Percentiles rank a stretch among this genome's conserved stretches.
Conservation (phyloP, 2,329 filamentous ascomycete species). For the Hypoxylon sp. region DNA sequence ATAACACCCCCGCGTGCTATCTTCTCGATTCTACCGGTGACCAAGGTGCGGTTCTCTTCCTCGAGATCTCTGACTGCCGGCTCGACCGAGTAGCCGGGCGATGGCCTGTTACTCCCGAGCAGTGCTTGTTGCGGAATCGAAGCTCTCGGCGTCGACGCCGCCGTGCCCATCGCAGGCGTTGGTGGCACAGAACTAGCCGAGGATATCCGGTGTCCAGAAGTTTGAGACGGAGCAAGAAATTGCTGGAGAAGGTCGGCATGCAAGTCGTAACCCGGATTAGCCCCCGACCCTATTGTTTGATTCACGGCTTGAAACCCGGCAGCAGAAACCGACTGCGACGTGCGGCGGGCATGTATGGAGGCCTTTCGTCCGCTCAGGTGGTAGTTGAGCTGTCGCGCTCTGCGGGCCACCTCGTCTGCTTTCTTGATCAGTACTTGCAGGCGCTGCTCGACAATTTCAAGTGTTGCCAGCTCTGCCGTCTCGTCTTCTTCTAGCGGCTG, state of each 20-base stretch:
- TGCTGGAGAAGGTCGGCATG: conserved; percentile 65
- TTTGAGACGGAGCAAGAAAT: conserved; percentile 50
- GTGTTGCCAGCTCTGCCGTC: conserved; percentile 80
- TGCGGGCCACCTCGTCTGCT: conserved; percentile 73
- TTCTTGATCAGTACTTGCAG: conserved; percentile 79
- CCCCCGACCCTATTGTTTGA: conserved; percentile 41
- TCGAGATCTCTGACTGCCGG: conserved; percentile 43
- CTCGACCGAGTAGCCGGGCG: conserved; percentile 42
- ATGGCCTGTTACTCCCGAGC: conserved; percentile 41
- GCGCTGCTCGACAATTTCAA: conserved; percentile 84
- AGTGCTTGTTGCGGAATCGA: conserved; percentile 42
- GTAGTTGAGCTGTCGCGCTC: conserved; percentile 80
- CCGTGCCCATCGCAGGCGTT: conserved; percentile 41
- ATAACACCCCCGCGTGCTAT: conserved; percentile 77
- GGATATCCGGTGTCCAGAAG: conserved; percentile 40
- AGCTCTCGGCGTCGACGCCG: conserved; percentile 42
- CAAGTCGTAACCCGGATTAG: conserved; percentile 54
- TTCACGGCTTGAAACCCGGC: conserved; percentile 50
- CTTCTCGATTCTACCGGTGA: conserved; percentile 78
- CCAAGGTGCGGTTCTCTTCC: conserved; percentile 59
- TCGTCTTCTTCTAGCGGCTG: conserved; percentile 87
- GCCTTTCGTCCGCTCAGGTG: conserved; percentile 76
- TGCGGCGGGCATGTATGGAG: conserved; percentile 73
- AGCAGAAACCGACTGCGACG: conserved; percentile 49
- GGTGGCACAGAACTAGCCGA: conserved; percentile 44